Percentiles rank a stretch among this genome's conserved stretches.
Conservation (phyloP, 2,329 filamentous ascomycete genomes). For the Gnomoniopsis sp. region DNA sequence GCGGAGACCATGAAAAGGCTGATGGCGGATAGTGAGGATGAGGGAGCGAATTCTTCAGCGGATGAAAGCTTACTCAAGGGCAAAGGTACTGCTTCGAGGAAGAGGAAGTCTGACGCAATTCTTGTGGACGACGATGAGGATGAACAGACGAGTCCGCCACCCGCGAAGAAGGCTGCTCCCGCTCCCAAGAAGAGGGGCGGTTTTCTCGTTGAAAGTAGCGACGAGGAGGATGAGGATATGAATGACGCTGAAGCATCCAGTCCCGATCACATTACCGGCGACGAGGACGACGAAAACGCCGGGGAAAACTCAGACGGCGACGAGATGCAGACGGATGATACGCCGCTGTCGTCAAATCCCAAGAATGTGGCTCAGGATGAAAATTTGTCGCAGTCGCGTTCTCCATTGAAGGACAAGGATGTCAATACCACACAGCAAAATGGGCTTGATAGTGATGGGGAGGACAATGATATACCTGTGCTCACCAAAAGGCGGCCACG, state of each 20-base stretch:
- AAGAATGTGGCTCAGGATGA: background rate
- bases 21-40: conserved; percentile 19
- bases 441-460: conserved; percentile 4
- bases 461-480: conserved; percentile 9
- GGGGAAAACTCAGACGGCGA: conserved; percentile 26
- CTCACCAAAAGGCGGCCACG: conserved; percentile 12
- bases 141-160: conserved; percentile 18
- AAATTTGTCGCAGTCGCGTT: background rate
- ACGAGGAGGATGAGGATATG: conserved; percentile 32
- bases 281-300: conserved; percentile 5
- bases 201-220: conserved; percentile 20
- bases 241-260: conserved; percentile 9
- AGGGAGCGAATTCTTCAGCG: conserved; percentile 8
- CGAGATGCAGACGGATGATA: conserved; percentile 23
- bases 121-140: conserved; percentile 29
- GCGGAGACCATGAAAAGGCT: conserved; percentile 21
- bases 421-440: background rate
- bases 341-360: conserved; percentile 14
- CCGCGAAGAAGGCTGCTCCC: conserved; percentile 18
- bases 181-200: conserved; percentile 17
- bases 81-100: conserved; percentile 22
- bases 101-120: conserved; percentile 28
- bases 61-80: background rate
- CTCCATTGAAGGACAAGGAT: conserved; percentile 10
- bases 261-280: background rate